Evolutionary conservation across 2,329 filamentous ascomycete genomes (phyloP).

Genomic region (Escovopsis sp.): DNA sequence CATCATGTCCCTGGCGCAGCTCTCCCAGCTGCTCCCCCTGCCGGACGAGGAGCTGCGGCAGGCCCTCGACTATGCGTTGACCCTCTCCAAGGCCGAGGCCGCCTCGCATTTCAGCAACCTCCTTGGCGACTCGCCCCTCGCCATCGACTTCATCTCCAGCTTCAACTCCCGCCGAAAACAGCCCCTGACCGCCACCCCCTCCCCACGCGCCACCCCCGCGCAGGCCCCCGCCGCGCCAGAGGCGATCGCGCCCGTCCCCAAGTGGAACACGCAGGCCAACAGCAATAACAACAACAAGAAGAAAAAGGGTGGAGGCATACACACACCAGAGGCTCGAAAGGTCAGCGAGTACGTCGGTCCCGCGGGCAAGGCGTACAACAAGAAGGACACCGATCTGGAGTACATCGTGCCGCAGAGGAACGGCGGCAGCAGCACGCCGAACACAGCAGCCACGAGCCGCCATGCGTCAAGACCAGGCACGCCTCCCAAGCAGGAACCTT

Average conservation of each 20-base stretch:
- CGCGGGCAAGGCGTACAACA: constrained; percentile 56
- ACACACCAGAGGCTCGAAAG: constrained; percentile 47
- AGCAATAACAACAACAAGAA: no score
- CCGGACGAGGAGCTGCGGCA: constrained; percentile 75
- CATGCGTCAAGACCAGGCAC: constrained; percentile 22
- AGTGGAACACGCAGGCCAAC: constrained; percentile 25
- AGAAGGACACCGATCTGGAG: constrained; percentile 53
- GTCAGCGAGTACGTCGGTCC: constrained; percentile 47
- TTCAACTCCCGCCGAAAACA: constrained; percentile 55
- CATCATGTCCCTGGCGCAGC: constrained; percentile 45
- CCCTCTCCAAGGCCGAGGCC: constrained; percentile 60
- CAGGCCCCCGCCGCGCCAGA: constrained; percentile 11
- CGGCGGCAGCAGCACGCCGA: constrained; percentile 25
- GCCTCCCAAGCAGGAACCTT: constrained; percentile 15
- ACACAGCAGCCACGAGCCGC: constrained; percentile 11
- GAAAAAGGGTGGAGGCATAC: constrained; percentile 46
- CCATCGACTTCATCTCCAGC: constrained; percentile 60
- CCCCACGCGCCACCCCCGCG: constrained; percentile 1
- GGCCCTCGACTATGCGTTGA: constrained; percentile 65
- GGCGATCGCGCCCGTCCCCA: constrained; percentile 30
- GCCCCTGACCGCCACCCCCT: constrained; percentile 13
- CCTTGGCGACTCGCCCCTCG: constrained; percentile 68
- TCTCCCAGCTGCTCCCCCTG: constrained; percentile 67
- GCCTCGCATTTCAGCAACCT: constrained; percentile 78
- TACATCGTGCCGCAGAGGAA: constrained; percentile 43